phyloP scores from a whole-genome alignment of 139 green algal species.

The Coelastrella sp. region DNA sequence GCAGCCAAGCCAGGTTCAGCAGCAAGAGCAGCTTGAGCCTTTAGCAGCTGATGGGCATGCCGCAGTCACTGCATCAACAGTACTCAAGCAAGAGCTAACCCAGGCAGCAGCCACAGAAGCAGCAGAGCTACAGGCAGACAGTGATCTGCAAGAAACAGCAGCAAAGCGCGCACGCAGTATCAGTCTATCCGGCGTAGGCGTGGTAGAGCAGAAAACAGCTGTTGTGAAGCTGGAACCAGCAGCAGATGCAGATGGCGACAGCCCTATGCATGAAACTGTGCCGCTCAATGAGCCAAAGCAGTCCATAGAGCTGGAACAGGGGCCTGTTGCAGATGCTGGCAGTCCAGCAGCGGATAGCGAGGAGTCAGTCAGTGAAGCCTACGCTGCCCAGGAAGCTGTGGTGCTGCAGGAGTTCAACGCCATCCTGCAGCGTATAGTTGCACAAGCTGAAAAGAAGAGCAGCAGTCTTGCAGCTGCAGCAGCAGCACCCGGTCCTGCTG shows the following conservation, averaged over 20 bases:
- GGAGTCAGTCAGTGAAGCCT: not conserved
- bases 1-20: not conserved
- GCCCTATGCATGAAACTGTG: not conserved
- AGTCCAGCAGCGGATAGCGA: not conserved
- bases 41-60: not conserved
- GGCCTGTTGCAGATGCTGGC: not conserved
- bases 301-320: not conserved
- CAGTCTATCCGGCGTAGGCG: not conserved
- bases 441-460: slow-evolving; percentile 48
- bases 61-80: not conserved
- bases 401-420: slow-evolving; percentile 61
- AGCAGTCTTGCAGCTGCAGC: slow-evolving; percentile 25
- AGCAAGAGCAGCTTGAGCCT: slow-evolving; percentile 11
- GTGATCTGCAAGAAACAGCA: not conserved
- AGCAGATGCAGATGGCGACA: not conserved
- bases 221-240: not conserved
- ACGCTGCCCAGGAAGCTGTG: slow-evolving; percentile 51
- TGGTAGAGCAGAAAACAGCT: not conserved
- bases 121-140: not conserved
- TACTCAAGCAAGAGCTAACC: not conserved
- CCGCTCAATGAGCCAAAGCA: too few species aligned
- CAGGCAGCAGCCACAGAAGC: not conserved
- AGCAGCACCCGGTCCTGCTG: not conserved
- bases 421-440: slow-evolving; percentile 53
- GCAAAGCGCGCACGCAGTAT: not conserved